Percentiles rank a stretch among this genome's conserved stretches.
phyloP scores from a whole-genome alignment of 768 basidiomycete genomes.

The Sporobolomyces phaffii region DNA sequence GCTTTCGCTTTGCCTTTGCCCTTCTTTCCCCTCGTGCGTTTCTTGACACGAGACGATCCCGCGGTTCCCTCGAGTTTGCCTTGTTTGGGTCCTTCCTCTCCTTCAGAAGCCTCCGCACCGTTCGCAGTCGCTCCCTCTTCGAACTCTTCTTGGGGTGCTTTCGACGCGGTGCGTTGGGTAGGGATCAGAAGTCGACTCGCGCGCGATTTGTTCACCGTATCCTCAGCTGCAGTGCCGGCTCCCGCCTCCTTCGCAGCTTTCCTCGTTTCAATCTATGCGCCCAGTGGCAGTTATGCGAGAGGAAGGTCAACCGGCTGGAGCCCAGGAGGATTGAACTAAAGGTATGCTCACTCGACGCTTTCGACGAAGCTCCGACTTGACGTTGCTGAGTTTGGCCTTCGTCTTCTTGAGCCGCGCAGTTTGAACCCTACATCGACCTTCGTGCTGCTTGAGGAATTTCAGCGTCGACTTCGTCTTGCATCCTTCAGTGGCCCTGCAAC shows the following conservation, averaged over 20 bases:
- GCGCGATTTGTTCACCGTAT: too few species aligned
- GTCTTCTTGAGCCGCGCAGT: not conserved
- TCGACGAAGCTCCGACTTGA: not conserved
- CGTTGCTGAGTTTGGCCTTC: not conserved
- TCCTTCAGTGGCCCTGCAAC: slow-evolving; percentile 1
- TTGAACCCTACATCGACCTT: not conserved
- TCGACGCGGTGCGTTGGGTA: too few species aligned
- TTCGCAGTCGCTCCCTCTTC: too few species aligned
- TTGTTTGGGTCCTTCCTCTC: not conserved
- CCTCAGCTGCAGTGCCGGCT: not conserved
- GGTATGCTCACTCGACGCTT: not conserved
- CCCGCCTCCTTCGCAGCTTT: not conserved
- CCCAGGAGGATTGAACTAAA: too few species aligned
- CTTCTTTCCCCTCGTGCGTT: slow-evolving; percentile 2
- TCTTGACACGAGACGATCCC: too few species aligned
- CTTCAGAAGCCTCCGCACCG: not conserved
- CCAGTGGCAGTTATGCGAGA: not conserved
- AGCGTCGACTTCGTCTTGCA: not conserved
- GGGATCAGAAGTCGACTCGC: too few species aligned
- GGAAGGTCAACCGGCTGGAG: too few species aligned
- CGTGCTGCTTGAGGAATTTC: not conserved
- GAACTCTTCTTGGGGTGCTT: too few species aligned
- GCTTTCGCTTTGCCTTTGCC: not conserved
- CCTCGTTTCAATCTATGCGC: not conserved
- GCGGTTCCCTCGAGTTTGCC: too few species aligned